Evolutionary conservation across 768 basidiomycete genomes (phyloP), one percentile per base, ranked within the genome.

Genomic region (Suillus tomentosus): DNA sequence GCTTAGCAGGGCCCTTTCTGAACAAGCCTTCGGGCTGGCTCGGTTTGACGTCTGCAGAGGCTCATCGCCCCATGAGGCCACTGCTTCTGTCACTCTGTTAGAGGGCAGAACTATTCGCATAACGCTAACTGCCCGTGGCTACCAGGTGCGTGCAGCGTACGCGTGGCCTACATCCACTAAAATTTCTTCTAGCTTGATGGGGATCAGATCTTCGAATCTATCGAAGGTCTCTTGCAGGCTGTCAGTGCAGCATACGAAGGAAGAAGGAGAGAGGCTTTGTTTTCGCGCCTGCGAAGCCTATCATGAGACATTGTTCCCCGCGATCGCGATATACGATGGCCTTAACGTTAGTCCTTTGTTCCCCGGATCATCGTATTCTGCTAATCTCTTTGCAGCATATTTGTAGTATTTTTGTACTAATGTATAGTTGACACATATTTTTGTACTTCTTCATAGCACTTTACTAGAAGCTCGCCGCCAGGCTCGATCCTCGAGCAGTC

Each of bases 21-120:
- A 90, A 68, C 86, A 90, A 65, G 75, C 80, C 5, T 87, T 85
- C 67, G 85, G 84, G 19, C 80, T 90, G 64, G 69, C 77, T 47
- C 74, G 77, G 65, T 89, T 81, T 68, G 76, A 78, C 3, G 69
- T 87, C 56, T 48, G 66, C 6, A 68, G 71, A 24, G 69, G 75
- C 54, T 71, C 78, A 1, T 79, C 81, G 3, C 67, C 78, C 2
- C 76, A 81, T 60, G 81, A 85, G 67, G 85, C 88, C 15, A 76
- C 75, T 13, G 87, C 87, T 6, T 75, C 76, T 27, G 80, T 90
- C 51, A 82, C 80, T 5, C 74, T 87, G 4, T 76, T 89, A 13
- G 90, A 91, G 69, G 88, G 85, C 13, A 75, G 76, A 4, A 72
- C 64, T 17, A 68, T 89, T 24, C 73, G 66, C 19, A 72, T 91